Evolutionary conservation across 2,329 filamentous ascomycete species (phyloP).

Genomic region (Tolypocladium paradoxum): DNA sequence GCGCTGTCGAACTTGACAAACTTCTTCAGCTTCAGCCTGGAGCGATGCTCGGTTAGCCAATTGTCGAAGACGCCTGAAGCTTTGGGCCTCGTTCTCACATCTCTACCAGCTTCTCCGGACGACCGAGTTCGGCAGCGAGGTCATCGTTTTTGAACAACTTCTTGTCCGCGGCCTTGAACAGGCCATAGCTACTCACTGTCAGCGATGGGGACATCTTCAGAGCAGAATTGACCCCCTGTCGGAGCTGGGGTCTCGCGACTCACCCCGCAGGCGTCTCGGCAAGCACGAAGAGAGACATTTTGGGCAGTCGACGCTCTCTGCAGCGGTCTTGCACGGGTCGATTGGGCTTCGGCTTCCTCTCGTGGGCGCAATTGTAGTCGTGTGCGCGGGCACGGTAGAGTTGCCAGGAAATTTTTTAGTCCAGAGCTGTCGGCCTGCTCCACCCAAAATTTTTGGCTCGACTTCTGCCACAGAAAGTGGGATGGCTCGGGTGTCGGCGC

Average conservation of each 20-base stretch:
- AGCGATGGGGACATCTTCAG: constrained; percentile 9
- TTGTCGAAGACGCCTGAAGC: background rate
- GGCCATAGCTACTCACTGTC: constrained; percentile 63
- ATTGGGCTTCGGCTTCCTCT: constrained; percentile 23
- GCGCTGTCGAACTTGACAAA: constrained; percentile 97
- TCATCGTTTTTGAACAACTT: constrained; percentile 88
- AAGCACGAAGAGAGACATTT: constrained; percentile 85
- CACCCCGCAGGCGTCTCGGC: constrained; percentile 81
- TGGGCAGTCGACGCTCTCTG: constrained; percentile 25
- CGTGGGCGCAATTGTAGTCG: constrained; percentile 24
- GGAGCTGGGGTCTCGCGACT: constrained; percentile 19
- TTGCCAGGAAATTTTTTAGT: constrained; percentile 32
- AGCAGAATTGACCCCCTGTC: background rate
- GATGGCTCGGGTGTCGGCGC: constrained; percentile 8
- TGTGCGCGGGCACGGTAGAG: constrained; percentile 21
- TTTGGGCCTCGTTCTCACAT: constrained; percentile 49
- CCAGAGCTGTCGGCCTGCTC: constrained; percentile 22
- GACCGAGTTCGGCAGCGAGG: constrained; percentile 61
- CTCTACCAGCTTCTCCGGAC: constrained; percentile 74
- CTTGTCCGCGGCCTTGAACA: constrained; percentile 98
- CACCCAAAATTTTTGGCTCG: constrained; percentile 28
- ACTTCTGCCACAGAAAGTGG: constrained; percentile 14
- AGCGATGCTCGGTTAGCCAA: background rate
- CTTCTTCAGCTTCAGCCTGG: constrained; percentile 85
- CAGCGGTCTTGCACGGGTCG: constrained; percentile 17